Base-by-base conservation (phyloP, 2,329 filamentous ascomycete species). In the Ceratocystis cubensis region DNA sequence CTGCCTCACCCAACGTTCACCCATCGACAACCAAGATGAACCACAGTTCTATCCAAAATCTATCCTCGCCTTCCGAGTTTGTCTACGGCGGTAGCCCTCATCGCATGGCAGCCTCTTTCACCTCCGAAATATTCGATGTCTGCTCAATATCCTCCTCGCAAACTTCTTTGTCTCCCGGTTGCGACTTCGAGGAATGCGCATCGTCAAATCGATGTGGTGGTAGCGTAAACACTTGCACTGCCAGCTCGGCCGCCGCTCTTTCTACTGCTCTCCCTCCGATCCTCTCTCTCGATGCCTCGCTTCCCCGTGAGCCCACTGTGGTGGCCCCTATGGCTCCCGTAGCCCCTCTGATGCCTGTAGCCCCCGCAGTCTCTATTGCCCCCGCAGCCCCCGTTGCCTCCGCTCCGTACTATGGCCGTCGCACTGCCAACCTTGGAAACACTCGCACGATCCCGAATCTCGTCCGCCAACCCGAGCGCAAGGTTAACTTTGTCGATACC, bases 401-500 rank as follows among this genome's bases (percentile, higher is more conserved):
- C 80, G 84, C 68, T 81, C 82, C 69, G 83, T 81, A 63, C 80
- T 78, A 67, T 79, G 78, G 69, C 76, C 81, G 41, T 79, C 80
- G 66, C 76, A 80, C 68, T 80, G 82, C 72, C 76, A 83, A 70
- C 82, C 83, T 71, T 81, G 83, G 72, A 88, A 89, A 72, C n/a
- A 20, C 66, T 0, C 28, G 53, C 8, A 65, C 63, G n/a, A 46
- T 56, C 10, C 90, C 93, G 63, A 78, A 87, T 67, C 83, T 96
- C 70, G 82, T 92, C 70, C 88, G 92, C 73, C 92, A 96, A 79
- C 85, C 86, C 73, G 91, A 96, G 78, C 89, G 92, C 74, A 96
- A 96, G 81, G 84, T 90, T 74, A 92, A 88, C 77, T 96, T 97
- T 74, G 93, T 97, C 77, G 92, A 96, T 77, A 94, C 87, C 76